Evolutionary conservation across 2,329 filamentous ascomycete genomes (phyloP).

Genomic region (Truncatella angustata): DNA sequence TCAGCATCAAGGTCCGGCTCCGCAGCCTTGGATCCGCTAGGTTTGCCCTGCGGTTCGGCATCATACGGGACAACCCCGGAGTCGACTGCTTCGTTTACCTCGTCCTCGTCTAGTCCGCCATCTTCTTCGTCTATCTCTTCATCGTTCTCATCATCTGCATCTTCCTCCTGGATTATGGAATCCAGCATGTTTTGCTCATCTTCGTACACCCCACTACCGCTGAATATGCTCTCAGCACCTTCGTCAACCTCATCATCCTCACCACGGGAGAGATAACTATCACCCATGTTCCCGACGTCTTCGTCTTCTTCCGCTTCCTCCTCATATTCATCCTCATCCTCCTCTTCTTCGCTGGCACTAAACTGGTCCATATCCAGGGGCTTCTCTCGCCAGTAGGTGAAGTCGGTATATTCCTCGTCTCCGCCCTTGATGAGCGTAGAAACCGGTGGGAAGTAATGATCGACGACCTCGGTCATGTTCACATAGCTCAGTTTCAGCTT

Average conservation of each 20-base stretch:
- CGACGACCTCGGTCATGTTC: conserved; percentile 93
- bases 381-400: conserved; percentile 89
- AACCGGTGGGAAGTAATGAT: conserved; percentile 96
- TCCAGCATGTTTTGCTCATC: conserved; percentile 40
- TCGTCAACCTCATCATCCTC: conserved; percentile 37
- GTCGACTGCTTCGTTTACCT: conserved; percentile 36
- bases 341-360: conserved; percentile 66
- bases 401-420: conserved; percentile 94
- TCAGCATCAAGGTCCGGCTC: conserved; percentile 52
- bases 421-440: conserved; percentile 83
- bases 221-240: conserved; percentile 40
- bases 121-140: conserved; percentile 34
- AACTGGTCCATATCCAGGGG: conserved; percentile 87
- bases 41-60: conserved; percentile 9
- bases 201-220: conserved; percentile 42
- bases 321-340: conserved; percentile 30
- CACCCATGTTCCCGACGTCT: conserved; percentile 41
- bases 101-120: conserved; percentile 31
- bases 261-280: conserved; percentile 42
- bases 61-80: background rate
- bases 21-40: conserved; percentile 17
- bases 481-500: conserved; percentile 97
- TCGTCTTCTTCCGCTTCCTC: conserved; percentile 34
- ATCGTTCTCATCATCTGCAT: conserved; percentile 30
- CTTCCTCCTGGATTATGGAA: conserved; percentile 37